Base-by-base conservation (phyloP, 2,329 filamentous ascomycete species). In the Diaporthe eres region DNA sequence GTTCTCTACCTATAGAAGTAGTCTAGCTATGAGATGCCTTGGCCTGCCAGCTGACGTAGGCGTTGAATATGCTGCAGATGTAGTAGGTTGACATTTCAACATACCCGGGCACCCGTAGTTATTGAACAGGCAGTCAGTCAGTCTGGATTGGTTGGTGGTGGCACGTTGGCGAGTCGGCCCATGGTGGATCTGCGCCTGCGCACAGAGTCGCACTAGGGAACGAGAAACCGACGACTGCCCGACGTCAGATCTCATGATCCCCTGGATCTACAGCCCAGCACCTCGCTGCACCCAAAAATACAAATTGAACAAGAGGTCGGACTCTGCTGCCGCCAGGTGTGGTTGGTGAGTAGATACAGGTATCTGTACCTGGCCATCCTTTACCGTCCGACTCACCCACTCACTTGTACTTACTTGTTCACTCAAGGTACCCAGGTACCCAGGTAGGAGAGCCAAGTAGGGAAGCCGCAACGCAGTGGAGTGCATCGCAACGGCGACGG, bases 211-310 rank as follows among this genome's bases (percentile, higher is more conserved):
- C 65, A 68, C 47, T 68, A 39, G 31, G 28, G 22, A 25, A 51
- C 25, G 31, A 53, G 63, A 53, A 68, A 53, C 34, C 63, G 63
- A 65, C 61, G 25, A 65, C 39, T 42, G 19, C 60, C 47, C 61
- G 68, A 75, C 74, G 60, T 73, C 25, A 68, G 47, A 75, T 57
- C 65, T 73, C 60, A 75, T 67, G 28, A 75, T 51, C 6, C 51
- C 74, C 31, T 42, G 73, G 31, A 57, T 57, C 57, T 57, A 60
- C 65, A 60, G 49, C 44, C 25, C n/a, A 65, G 60, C 39, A 65
- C 25, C 39, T 4, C 25, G 28, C 42, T 31, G 10, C 42, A 49
- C 44, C 61, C 63, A 68, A 68, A 51, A 68, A 53, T 53, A 53
- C 31, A 19, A 34, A 34, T 34, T 17, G 44, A 22, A 22, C 37